phyloP scores from a whole-genome alignment of 1,139 yeast genomes.

The Nakaseomyces sp. region DNA sequence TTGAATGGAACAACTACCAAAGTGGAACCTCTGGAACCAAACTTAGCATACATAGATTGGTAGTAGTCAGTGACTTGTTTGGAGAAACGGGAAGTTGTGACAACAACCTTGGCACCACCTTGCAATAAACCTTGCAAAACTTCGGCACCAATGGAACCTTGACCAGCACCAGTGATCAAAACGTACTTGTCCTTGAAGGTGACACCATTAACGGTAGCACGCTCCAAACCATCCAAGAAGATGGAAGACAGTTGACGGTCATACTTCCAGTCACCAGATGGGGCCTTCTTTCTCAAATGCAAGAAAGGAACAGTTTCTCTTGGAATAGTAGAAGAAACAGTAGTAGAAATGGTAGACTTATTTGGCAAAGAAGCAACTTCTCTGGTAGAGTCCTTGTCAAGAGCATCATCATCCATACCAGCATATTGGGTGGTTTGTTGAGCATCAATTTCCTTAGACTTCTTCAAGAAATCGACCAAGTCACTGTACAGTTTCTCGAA shows the following conservation, averaged over 20 bases:
- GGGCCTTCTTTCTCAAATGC: constrained; percentile 71
- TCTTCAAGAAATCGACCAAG: constrained; percentile 62
- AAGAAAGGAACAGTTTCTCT: constrained; percentile 90
- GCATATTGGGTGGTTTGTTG: constrained; percentile 35
- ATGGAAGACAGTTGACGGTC: constrained; percentile 67
- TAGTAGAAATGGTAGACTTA: constrained; percentile 57
- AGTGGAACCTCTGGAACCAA: constrained; percentile 86
- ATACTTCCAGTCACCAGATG: constrained; percentile 73
- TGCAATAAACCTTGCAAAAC: constrained; percentile 86
- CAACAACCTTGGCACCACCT: constrained; percentile 97
- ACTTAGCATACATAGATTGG: constrained; percentile 85
- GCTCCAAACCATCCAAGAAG: constrained; percentile 84
- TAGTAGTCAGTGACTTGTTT: constrained; percentile 91
- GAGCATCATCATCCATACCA: constrained; percentile 34
- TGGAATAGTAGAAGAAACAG: constrained; percentile 65
- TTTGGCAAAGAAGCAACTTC: constrained; percentile 81
- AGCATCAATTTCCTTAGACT: constrained; percentile 53
- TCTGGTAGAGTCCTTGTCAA: constrained; percentile 57
- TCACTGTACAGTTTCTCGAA: constrained; percentile 75
- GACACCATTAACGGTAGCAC: constrained; percentile 87
- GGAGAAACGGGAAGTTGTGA: constrained; percentile 92
- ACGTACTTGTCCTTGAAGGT: constrained; percentile 84
- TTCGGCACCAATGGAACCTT: constrained; percentile 97
- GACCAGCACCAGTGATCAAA: constrained; percentile 96
- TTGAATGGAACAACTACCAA: constrained; percentile 95